phyloP scores from a whole-genome alignment of 306 rosid genomes.

The Lupinus albus region DNA sequence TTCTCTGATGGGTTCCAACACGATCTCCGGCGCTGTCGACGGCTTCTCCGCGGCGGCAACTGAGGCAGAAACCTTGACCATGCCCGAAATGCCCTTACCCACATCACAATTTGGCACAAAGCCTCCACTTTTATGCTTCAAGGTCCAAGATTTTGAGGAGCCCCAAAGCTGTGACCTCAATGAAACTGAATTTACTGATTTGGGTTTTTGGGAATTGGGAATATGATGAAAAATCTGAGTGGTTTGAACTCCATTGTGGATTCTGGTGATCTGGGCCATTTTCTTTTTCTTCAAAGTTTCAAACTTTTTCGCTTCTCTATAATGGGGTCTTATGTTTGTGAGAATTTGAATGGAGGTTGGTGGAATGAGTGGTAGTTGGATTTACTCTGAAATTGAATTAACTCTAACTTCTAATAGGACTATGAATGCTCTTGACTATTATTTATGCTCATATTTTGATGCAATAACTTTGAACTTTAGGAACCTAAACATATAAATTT shows the following conservation, averaged over 20 bases:
- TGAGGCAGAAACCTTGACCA: slow-evolving; percentile 59
- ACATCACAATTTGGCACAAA: slow-evolving; percentile 34
- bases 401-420: no score
- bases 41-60: slow-evolving; percentile 79
- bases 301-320: slow-evolving; percentile 13
- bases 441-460: no score
- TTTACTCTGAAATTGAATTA: no score
- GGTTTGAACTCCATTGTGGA: slow-evolving; percentile 65
- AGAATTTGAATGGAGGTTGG: slow-evolving; percentile 43
- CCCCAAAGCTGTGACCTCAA: slow-evolving; percentile 58
- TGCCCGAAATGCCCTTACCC: slow-evolving; percentile 34
- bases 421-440: no score
- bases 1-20: slow-evolving; percentile 85
- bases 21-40: slow-evolving; percentile 77
- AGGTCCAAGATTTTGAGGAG: slow-evolving; percentile 48
- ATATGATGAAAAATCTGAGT: slow-evolving; percentile 49
- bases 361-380: slow-evolving; percentile 48
- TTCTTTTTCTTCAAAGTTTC: slow-evolving; percentile 30
- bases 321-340: slow-evolving; percentile 24
- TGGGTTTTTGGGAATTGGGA: slow-evolving; percentile 60
- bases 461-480: no score
- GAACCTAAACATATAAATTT: no score
- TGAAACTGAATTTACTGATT: slow-evolving; percentile 52
- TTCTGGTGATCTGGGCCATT: slow-evolving; percentile 78
- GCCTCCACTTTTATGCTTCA: slow-evolving; percentile 50